These are phyloP conservation scores for Globisporangium nodosum DNA, from an alignment of 352 stramenopile species.

Conservation along the genomic window DNA sequence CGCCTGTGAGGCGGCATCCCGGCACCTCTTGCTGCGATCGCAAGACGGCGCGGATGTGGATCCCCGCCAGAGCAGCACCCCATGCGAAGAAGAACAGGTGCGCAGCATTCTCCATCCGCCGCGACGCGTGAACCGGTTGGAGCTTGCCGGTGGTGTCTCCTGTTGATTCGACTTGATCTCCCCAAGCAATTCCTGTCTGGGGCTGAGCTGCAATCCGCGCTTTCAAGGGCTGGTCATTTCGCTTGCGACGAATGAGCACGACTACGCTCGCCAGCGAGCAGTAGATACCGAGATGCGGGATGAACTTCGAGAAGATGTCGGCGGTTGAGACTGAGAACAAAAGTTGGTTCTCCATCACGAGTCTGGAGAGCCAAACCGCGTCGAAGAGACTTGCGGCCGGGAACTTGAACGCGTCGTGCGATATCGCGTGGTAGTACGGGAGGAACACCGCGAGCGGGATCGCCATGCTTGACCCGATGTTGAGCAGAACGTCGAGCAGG, in stretches of 20 bases:
- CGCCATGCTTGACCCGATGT: constrained; percentile 11
- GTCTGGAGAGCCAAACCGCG: constrained; percentile 17
- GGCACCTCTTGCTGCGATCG: too few species aligned
- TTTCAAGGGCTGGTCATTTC: neutral
- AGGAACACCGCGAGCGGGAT: constrained; percentile 18
- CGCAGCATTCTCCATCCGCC: too few species aligned
- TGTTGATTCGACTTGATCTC: too few species aligned
- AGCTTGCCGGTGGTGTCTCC: too few species aligned
- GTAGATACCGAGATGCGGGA: constrained; percentile 21
- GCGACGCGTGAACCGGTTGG: too few species aligned
- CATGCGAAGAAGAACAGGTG: too few species aligned
- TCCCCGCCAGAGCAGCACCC: too few species aligned
- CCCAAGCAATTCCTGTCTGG: too few species aligned
- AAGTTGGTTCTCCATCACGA: constrained; percentile 21
- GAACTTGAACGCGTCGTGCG: constrained; percentile 14
- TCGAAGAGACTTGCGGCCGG: constrained; percentile 11
- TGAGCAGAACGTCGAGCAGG: constrained; percentile 14
- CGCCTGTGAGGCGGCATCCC: too few species aligned
- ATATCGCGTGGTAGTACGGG: constrained; percentile 17
- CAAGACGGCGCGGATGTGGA: too few species aligned
- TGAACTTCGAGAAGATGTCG: constrained; percentile 18
- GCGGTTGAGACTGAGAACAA: constrained; percentile 13
- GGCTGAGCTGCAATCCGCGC: too few species aligned
- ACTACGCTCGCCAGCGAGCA: constrained; percentile 5
- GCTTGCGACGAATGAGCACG: constrained; percentile 1